Base-by-base conservation (phyloP, 2,329 filamentous ascomycete species). In the Colletotrichum sp. region DNA sequence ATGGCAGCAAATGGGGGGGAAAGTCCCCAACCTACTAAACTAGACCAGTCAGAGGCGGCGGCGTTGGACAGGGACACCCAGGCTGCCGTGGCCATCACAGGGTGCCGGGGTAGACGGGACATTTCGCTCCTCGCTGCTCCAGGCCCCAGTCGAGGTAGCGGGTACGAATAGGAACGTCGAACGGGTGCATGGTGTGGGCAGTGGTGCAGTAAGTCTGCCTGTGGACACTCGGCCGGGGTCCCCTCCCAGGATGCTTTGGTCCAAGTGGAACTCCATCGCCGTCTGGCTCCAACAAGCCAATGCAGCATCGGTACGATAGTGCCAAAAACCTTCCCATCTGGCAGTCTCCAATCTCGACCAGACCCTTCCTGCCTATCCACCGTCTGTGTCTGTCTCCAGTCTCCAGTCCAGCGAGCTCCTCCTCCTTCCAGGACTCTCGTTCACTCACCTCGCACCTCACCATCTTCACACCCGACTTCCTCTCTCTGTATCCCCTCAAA, bases 321-420 rank as follows among this genome's bases (percentile, higher is more conserved):
- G 34, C 64, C 64, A 69, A 74, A 61, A 77, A 75, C 69, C 76
- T 77, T 76, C 74, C 68, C 76, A 68, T 77, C 70, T 76, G 67
- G 66, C 75, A 76, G 76, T 76, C 65, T 77, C 74, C 70, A 77
- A 69, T 65, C 73, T 75, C 70, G 34, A 66, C 48, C 22, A 61
- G 60, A 64, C 25, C 19, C 44, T 48, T 48, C 44, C 44, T 44
- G 19, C 19, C 39, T 44, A 44, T 44, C 39, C 39, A 44, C 39
- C 19, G 39, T 44, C 39, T 44, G 39, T 44, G 39, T 48, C 44
- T 48, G 44, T 48, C 44, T 48, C 44, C 44, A 39, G 52, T 25
- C 70, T 48, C 44, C 44, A 30, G 52, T 25, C 70, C 32, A 48
- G 60, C 70, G 34, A 44, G 30, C 67, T 68, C 25, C 64, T 68